A percentile compares a stretch with the other conserved stretches of the same genome.
Evolutionary conservation across 768 basidiomycete genomes (phyloP).

Genomic region (Lentinula lateritia): DNA sequence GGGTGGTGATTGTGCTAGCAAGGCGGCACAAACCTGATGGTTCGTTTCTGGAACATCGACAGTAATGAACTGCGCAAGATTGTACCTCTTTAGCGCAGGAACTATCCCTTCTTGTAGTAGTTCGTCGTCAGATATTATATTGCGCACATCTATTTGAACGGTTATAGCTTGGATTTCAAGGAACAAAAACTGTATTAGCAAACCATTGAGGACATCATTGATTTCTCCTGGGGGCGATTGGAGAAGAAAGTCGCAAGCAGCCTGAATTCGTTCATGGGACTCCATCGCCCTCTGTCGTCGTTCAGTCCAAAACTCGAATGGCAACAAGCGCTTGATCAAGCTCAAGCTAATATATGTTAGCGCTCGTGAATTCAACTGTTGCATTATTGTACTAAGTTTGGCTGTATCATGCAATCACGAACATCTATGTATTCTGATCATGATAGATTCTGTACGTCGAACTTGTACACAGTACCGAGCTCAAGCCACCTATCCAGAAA

Average conservation of each 20-base stretch:
- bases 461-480: too few species aligned
- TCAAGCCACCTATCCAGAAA: too few species aligned
- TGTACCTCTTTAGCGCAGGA: constrained; percentile 79
- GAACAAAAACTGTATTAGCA: constrained; percentile 10
- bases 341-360: not conserved
- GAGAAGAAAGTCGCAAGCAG: constrained; percentile 73
- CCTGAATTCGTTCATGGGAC: constrained; percentile 56
- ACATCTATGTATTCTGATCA: too few species aligned
- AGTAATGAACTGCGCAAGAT: constrained; percentile 80
- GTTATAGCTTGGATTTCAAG: not conserved
- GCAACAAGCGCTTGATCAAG: not conserved
- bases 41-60: constrained; percentile 75
- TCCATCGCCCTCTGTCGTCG: constrained; percentile 36
- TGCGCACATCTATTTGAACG: constrained; percentile 68
- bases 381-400: too few species aligned
- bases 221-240: constrained; percentile 96
- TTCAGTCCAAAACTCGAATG: too few species aligned
- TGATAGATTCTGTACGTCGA: too few species aligned
- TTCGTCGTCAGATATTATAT: constrained; percentile 83
- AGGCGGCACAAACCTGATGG: constrained; percentile 57
- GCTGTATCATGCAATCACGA: too few species aligned
- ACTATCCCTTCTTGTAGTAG: constrained; percentile 72
- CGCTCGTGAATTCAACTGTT: too few species aligned
- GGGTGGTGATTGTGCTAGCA: not conserved
- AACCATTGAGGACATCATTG: constrained; percentile 92